A percentile compares a stretch with the other conserved stretches of the same genome.
Conservation (phyloP, 2,329 filamentous ascomycete species). For the Hypoxylon sp. region DNA sequence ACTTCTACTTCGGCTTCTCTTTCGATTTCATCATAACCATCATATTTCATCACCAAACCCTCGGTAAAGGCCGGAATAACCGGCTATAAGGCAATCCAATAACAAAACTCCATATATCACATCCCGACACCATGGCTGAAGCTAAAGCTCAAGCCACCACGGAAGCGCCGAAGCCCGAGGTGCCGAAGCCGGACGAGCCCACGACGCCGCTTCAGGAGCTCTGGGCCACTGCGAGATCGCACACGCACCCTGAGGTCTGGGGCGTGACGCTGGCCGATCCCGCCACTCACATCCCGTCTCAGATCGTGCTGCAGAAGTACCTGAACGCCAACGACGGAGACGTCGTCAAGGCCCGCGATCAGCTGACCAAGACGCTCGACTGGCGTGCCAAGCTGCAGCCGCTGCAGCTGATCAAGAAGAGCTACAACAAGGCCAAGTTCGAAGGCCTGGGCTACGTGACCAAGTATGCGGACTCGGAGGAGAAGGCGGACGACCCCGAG, state of each 20-base stretch:
- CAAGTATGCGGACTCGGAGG: conserved; percentile 68
- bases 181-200: conserved; percentile 44
- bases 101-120: background rate
- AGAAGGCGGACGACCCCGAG: conserved; percentile 49
- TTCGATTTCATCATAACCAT: background rate
- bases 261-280: conserved; percentile 74
- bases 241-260: conserved; percentile 83
- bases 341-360: conserved; percentile 77
- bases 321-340: conserved; percentile 89
- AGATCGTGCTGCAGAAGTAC: conserved; percentile 92
- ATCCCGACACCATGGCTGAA: conserved; percentile 31
- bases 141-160: conserved; percentile 24
- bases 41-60: conserved; percentile 15
- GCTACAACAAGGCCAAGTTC: conserved; percentile 78
- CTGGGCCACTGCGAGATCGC: conserved; percentile 45
- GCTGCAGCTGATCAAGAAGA: conserved; percentile 70
- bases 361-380: conserved; percentile 81
- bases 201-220: conserved; percentile 49
- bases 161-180: conserved; percentile 38
- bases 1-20: conserved; percentile 14
- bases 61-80: background rate
- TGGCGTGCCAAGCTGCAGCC: conserved; percentile 87
- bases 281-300: conserved; percentile 74
- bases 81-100: background rate
- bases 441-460: conserved; percentile 84